Evolutionary conservation across 345 rosid species (phyloP).

Genomic region (Triadica sebifera): DNA sequence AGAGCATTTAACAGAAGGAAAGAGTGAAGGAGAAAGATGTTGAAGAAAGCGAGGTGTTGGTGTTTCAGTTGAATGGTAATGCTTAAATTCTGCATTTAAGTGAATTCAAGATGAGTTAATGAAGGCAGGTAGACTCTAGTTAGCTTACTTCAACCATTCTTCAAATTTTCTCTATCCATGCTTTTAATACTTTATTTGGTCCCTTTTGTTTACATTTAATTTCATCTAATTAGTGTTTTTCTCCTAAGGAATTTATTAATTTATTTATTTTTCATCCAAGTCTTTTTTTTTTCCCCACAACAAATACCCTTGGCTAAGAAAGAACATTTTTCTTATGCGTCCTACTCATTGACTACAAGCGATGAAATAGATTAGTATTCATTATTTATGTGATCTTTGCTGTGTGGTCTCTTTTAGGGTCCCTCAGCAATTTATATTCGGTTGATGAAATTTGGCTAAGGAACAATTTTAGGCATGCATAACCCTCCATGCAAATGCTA

Average conservation of each 20-base stretch:
- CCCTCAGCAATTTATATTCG: constrained; percentile 40
- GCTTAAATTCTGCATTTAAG: constrained; percentile 56
- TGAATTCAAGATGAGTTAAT: constrained; percentile 49
- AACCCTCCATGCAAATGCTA: not conserved
- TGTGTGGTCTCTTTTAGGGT: constrained; percentile 38
- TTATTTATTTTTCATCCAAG: not conserved
- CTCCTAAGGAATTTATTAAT: not conserved
- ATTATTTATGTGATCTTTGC: too few relatives aligned
- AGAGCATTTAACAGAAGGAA: constrained; percentile 41
- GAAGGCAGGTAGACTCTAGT: constrained; percentile 43
- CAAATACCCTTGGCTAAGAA: too few relatives aligned
- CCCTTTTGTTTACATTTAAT: not conserved
- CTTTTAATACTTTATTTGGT: constrained; percentile 30
- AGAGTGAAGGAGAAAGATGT: constrained; percentile 28
- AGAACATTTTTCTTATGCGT: too few relatives aligned
- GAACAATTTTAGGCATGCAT: constrained; percentile 10
- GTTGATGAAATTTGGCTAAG: constrained; percentile 37
- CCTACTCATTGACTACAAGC: too few relatives aligned
- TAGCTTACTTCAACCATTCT: constrained; percentile 15
- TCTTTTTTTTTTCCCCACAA: constrained; percentile 11
- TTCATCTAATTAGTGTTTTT: not conserved
- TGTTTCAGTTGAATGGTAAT: constrained; percentile 32
- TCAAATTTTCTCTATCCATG: constrained; percentile 21
- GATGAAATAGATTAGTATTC: too few relatives aligned
- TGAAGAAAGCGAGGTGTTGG: constrained; percentile 49